phyloP scores from a whole-genome alignment of 2,329 filamentous ascomycete species.

The Elsinoe ampelina region DNA sequence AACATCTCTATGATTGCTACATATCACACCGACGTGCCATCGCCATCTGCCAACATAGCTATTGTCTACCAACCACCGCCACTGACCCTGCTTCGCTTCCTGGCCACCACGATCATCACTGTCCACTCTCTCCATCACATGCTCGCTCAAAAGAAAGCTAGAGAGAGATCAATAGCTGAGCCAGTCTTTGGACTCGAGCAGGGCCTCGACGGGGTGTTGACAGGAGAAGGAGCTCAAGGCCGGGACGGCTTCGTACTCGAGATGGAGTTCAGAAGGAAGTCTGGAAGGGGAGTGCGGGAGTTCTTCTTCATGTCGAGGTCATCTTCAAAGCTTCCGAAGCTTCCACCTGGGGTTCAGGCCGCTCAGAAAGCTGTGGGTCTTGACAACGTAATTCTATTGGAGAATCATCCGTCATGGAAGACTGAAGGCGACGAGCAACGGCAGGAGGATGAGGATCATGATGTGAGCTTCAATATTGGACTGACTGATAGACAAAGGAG shows the following conservation, averaged over 20 bases:
- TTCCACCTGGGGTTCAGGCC: neutral
- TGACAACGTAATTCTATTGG: conserved; percentile 50
- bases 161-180: conserved; percentile 62
- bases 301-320: conserved; percentile 46
- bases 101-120: conserved; percentile 78
- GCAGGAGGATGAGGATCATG: conserved; percentile 39
- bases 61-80: conserved; percentile 55
- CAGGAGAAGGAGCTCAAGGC: conserved; percentile 53
- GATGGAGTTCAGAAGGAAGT: conserved; percentile 78
- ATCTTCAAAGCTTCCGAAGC: neutral
- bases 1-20: conserved; percentile 63
- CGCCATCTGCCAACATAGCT: conserved; percentile 28
- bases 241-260: conserved; percentile 59
- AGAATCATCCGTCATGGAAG: conserved; percentile 66
- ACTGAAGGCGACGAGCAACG: conserved; percentile 30
- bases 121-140: conserved; percentile 66
- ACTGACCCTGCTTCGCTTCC: conserved; percentile 64
- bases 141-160: conserved; percentile 63
- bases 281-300: conserved; percentile 68
- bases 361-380: conserved; percentile 17
- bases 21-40: conserved; percentile 74
- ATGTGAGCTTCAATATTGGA: conserved; percentile 74
- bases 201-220: conserved; percentile 66
- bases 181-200: conserved; percentile 73
- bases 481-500: conserved; percentile 83